Percentiles rank a stretch among this genome's conserved stretches.
Conservation (phyloP, 176 grass and related monocot species). For the Cenchrus fungigraminus region DNA sequence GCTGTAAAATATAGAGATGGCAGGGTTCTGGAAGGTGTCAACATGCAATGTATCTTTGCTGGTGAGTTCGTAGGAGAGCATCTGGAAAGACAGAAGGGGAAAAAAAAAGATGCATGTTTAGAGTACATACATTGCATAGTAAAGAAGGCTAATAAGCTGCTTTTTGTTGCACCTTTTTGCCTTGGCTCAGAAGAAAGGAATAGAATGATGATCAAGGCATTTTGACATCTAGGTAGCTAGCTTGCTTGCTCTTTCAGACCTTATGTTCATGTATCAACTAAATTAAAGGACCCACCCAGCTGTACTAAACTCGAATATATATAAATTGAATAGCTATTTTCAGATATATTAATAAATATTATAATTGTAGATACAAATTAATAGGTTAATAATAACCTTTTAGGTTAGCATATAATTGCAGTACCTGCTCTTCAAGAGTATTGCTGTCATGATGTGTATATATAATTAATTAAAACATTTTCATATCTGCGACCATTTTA, state of each 20-base stretch:
- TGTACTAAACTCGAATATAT: no score
- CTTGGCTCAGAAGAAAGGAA: slow-evolving; percentile 61
- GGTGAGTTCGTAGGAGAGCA: slow-evolving; percentile 19
- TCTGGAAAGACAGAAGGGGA: neutral
- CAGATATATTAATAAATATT: no score
- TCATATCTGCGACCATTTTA: neutral
- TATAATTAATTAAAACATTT: no score
- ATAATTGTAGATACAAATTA: no score
- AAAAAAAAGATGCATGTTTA: neutral
- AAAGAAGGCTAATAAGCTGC: slow-evolving; percentile 12
- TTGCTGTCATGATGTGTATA: no score
- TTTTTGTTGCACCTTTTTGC: slow-evolving; percentile 23
- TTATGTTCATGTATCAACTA: neutral
- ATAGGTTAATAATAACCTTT: neutral
- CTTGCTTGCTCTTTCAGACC: no score
- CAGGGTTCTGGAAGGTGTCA: slow-evolving; percentile 12
- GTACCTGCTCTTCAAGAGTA: no score
- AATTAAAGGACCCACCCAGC: no score
- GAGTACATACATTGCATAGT: neutral
- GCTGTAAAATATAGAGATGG: neutral
- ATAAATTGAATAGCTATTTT: no score
- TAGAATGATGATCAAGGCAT: neutral
- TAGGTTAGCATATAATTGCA: no score
- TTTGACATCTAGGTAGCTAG: neutral
- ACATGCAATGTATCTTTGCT: slow-evolving; percentile 1